Evolutionary conservation across 768 basidiomycete species (phyloP), one percentile per base, ranked within the genome.

Genomic region (Cyclocybe aegerita): DNA sequence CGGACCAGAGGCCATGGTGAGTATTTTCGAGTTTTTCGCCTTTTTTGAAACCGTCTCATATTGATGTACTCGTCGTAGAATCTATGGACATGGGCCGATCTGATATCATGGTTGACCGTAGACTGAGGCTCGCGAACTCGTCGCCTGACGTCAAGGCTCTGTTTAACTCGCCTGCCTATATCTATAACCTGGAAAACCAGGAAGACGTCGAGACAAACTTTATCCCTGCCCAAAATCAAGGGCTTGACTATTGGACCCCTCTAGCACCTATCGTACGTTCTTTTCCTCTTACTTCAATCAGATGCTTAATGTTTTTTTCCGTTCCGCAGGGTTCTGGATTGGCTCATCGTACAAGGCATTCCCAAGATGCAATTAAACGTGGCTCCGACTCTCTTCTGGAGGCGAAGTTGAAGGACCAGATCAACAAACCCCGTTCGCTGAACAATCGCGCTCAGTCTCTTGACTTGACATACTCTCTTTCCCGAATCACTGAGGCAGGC

Each of bases 61-160:
- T 48, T 44, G 17, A 44, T 36, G 5, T 49, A 30, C 49, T 43
- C 49, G 23, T 59, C 43, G 12, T 58, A 90, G 90, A 89, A 71
- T 89, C 85, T 32, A 88, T 87, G 62, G 88, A 86, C 58, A 73
- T 90, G 67, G 82, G 83, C 15, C 81, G 89, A 39, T 80, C 84
- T 10, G 82, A 90, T 56, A 73, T 85, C 63, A 79, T 85, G 60
- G 81, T 82, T 46, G 85, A 88, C 71, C 75, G 87, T 57, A 76
- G 89, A 55, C 70, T 95, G 47, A 81, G 94, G 43, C 73, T 94
- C 52, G 90, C 93, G 8, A 90, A 84, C 58, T 94, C 93, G 4
- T 93, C 94, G 4, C 92, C 93, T 2, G 93, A 97, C 57, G 95
- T 98, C 50, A 97, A 96, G 68, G 93, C 95, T 0, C 65, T 98